These are phyloP conservation scores for Diplodia seriata DNA, from an alignment of 2,329 filamentous ascomycete species.

Conservation along the genomic window DNA sequence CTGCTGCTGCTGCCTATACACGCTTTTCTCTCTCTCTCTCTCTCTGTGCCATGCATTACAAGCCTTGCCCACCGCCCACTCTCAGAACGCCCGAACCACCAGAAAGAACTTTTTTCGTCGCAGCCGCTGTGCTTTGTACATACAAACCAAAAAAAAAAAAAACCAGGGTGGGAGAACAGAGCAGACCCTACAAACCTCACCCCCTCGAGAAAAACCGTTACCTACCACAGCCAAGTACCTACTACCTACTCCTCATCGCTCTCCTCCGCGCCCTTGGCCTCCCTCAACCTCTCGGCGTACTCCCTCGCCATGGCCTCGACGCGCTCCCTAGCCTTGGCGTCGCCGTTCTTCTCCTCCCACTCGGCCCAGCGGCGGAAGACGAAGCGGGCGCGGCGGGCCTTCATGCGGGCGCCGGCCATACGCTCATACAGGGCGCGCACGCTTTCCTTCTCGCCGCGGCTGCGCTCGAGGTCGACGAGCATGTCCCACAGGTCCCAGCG, in stretches of 20 bases:
- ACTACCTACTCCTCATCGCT: slow-evolving; percentile 38
- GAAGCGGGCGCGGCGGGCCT: slow-evolving; percentile 80
- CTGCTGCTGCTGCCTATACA: neutral
- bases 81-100: neutral
- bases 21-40: neutral
- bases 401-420: slow-evolving; percentile 69
- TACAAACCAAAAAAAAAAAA: no score
- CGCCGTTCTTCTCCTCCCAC: slow-evolving; percentile 78
- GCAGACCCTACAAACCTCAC: no score
- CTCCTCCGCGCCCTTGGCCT: slow-evolving; percentile 32
- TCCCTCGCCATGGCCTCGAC: slow-evolving; percentile 63
- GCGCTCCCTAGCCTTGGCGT: slow-evolving; percentile 40
- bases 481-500: slow-evolving; percentile 93
- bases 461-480: slow-evolving; percentile 79
- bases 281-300: slow-evolving; percentile 63
- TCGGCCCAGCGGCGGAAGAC: slow-evolving; percentile 93
- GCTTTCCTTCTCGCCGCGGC: slow-evolving; percentile 59
- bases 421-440: slow-evolving; percentile 84
- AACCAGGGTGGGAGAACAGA: no score
- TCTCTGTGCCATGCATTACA: neutral
- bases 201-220: no score
- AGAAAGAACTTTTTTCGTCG: neutral
- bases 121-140: slow-evolving; percentile 8
- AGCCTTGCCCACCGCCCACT: neutral
- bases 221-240: no score